phyloP scores from a whole-genome alignment of 139 green algal genomes.

The Chlorokybus atmophyticus region DNA sequence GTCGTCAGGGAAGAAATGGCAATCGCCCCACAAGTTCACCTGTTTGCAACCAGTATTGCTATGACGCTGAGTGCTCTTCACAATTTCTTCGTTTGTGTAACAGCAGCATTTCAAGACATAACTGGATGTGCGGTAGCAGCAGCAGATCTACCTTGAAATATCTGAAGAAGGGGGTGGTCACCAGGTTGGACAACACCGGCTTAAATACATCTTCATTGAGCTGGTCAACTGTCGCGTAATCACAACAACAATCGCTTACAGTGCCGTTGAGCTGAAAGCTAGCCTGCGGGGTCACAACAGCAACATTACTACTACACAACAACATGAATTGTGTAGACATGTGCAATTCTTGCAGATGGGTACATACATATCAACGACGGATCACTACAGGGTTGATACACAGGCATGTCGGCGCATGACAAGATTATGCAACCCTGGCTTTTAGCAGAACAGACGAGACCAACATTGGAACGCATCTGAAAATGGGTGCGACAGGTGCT shows the following conservation, averaged over 20 bases:
- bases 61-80: neutral
- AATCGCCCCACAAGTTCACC: slow-evolving; percentile 83
- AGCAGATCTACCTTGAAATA: slow-evolving; percentile 25
- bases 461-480: too few species aligned
- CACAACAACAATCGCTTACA: slow-evolving; percentile 22
- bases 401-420: too few species aligned
- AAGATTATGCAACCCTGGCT: too few species aligned
- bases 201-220: slow-evolving; percentile 22
- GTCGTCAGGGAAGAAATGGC: slow-evolving; percentile 88
- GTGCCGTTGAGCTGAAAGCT: too few species aligned
- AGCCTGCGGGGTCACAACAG: too few species aligned
- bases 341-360: too few species aligned
- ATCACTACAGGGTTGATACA: too few species aligned
- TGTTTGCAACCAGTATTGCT: slow-evolving; percentile 8
- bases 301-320: too few species aligned
- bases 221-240: slow-evolving; percentile 21
- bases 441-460: too few species aligned
- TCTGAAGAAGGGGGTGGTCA: slow-evolving; percentile 21
- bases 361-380: too few species aligned
- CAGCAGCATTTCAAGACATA: neutral
- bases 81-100: neutral
- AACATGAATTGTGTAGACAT: too few species aligned
- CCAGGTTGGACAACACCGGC: slow-evolving; percentile 11
- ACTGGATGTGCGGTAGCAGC: neutral
- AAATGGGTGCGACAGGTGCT: too few species aligned